Base-by-base conservation (phyloP, 495 filamentous ascomycete species). In the Hyaloscypha bicolor region DNA sequence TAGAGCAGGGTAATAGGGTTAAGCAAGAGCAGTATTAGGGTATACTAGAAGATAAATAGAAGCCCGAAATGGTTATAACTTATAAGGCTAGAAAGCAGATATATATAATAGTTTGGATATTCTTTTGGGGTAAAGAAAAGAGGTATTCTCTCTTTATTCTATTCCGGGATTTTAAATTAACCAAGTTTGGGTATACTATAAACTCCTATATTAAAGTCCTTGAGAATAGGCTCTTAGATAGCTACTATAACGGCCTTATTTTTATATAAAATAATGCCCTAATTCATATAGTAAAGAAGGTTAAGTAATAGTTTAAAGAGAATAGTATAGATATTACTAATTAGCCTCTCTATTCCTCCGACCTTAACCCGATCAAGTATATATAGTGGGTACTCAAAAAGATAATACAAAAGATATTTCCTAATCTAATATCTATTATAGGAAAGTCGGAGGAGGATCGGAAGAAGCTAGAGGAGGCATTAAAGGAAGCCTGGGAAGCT, bases 321-420 rank as follows among this genome's bases (percentile, higher is more conserved):
- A 57, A 55, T 21, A 51, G 42, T 9, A 65, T 65, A 33, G 51
- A 65, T 39, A 37, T 58, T 4, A 37, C 37, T 22, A 51, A 66
- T 51, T 66, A 29, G 53, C 63, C 37, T 14, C 63, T 55, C 48
- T 59, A 59, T 66, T 66, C 63, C 21, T 55, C 63, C 8, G 55
- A 66, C 29, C 16, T 66, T 3, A 66, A 60, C 45, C 55, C 55
- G 9, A 66, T 66, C 45, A 33, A 66, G 31, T 31, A 66, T 39
- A 8, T 48, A 16, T 66, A 25, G 63, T 42, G 35, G 30, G 55
- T 48, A 53, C 19, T n/a, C 19, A 53, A 53, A 6, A 14, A n/a
- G n/a, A n/a, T n/a, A n/a, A n/a, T n/a, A n/a, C n/a, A n/a, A n/a
- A n/a, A n/a, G n/a, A n/a, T n/a, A n/a, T n/a, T n/a, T n/a, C n/a